These are phyloP conservation scores for Colletotrichum neosansevieriae DNA, from an alignment of 2,329 filamentous ascomycete genomes.

Conservation along the genomic window DNA sequence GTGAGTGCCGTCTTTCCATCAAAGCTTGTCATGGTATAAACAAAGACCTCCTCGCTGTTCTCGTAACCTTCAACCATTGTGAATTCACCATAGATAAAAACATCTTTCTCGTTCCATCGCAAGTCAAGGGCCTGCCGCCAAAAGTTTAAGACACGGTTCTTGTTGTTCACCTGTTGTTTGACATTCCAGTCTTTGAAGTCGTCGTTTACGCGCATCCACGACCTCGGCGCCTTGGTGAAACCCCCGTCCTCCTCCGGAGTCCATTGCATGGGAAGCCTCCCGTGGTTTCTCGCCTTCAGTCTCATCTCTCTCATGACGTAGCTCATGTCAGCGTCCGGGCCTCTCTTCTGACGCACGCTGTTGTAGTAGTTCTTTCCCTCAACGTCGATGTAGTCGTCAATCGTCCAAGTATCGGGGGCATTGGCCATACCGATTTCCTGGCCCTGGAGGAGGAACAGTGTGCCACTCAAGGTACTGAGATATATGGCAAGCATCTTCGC, in stretches of 20 bases:
- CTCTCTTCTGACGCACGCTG: conserved; percentile 37
- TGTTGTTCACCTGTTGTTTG: conserved; percentile 29
- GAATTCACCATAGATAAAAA: conserved; percentile 44
- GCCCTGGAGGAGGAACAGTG: conserved; percentile 62
- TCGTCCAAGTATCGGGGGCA: conserved; percentile 54
- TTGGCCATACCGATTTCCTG: conserved; percentile 67
- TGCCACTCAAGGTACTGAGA: conserved; percentile 55
- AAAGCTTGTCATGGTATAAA: conserved; percentile 43
- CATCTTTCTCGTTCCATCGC: conserved; percentile 38
- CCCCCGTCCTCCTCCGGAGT: conserved; percentile 61
- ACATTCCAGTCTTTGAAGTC: conserved; percentile 43
- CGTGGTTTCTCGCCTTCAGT: conserved; percentile 47
- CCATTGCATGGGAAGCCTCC: conserved; percentile 60
- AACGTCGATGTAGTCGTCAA: conserved; percentile 58
- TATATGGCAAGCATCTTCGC: conserved; percentile 56
- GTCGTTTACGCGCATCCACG: conserved; percentile 48
- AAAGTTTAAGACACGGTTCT: conserved; percentile 39
- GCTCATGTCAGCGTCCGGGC: conserved; percentile 44
- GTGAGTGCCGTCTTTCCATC: conserved; percentile 40
- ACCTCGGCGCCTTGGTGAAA: conserved; percentile 38
- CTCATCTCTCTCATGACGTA: conserved; percentile 57
- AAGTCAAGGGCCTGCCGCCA: conserved; percentile 42
- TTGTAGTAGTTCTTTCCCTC: conserved; percentile 57
- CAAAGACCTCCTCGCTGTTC: conserved; percentile 42
- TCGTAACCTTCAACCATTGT: conserved; percentile 2